Conservation (phyloP, 2,329 filamentous ascomycete species). For the Elsinoe perseae region DNA sequence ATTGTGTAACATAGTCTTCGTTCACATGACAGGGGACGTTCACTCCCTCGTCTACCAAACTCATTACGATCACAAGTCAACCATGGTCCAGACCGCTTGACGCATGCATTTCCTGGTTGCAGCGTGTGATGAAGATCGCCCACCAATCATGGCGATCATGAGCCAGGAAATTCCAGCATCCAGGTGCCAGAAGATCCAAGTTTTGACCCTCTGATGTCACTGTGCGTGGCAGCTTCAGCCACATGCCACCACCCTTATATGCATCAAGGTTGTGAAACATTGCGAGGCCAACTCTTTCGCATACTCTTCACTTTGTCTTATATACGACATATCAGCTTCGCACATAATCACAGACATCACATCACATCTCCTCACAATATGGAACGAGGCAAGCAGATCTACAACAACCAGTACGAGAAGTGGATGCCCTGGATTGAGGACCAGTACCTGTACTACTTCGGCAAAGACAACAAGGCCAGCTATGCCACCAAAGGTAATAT, state of each 20-base stretch:
- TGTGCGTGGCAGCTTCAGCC: constrained; percentile 8
- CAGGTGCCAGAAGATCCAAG: neutral
- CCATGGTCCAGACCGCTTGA: constrained; percentile 1
- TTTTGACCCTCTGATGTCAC: constrained; percentile 12
- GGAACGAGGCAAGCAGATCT: constrained; percentile 13
- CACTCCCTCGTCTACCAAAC: neutral
- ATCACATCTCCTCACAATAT: neutral
- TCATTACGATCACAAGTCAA: neutral
- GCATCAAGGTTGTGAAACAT: neutral
- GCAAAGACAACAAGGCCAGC: constrained; percentile 67
- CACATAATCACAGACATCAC: neutral
- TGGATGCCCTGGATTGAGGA: constrained; percentile 76
- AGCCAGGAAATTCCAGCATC: constrained; percentile 8
- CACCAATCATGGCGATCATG: neutral
- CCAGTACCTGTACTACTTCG: constrained; percentile 63
- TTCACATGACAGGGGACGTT: neutral
- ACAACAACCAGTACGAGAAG: constrained; percentile 51
- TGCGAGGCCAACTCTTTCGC: neutral
- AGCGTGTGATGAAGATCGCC: constrained; percentile 2
- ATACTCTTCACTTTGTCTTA: neutral
- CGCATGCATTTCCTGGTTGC: constrained; percentile 1
- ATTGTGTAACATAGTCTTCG: neutral
- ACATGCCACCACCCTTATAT: constrained; percentile 11
- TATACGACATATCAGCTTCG: neutral
- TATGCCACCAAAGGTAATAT: constrained; percentile 59